Base-by-base conservation (phyloP, 345 rosid species). In the Syzygium grande region DNA sequence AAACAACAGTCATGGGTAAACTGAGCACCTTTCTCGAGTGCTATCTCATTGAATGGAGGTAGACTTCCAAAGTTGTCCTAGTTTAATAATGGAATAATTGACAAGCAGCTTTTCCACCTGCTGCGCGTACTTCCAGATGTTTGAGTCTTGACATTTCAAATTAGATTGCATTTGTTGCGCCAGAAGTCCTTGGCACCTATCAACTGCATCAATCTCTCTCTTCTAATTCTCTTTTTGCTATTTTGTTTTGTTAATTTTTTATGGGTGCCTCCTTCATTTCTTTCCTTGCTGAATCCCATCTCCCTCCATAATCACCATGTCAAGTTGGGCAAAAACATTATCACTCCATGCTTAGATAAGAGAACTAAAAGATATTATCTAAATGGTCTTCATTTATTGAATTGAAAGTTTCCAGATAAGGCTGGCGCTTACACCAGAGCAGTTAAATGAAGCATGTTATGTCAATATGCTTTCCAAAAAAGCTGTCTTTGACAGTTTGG, bases 401-500 rank as follows among this genome's bases (percentile, higher is more conserved):
- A 55, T 51, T 85, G 34, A 27, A 61, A n/a, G 58, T 87, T 89
- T 90, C 87, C 91, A 97, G 98, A 95, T 90, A 87, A 93, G 98
- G 90, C 94, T 86, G 89, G 97, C 96, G 51, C 63, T 90, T 19
- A 95, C 98, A 19, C 93, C 96, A 6, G 96, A 97, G 90, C 95
- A 95, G 92, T 96, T 97, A 89, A 96, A 94, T 30, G 96, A 94
- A 87, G 91, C 86, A 4, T 93, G 96, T 87, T 90, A 93, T 85
- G 99, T 96, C 84, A 98, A 96, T 88, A 90, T 89, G 90, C 89
- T 89, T 87, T 86, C 95, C 77, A 97, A 96, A 87, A 97, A 95
- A 90, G 96, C 94, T 86, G 98, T 96, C 83, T 96, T 97, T 89
- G 98, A 95, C 88, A 94, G 96, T 88, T 88, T 95, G 92, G 93